A percentile compares a stretch with the other conserved stretches of the same genome.
phyloP scores from a whole-genome alignment of 768 basidiomycete genomes.

The Tulasnella sp. region DNA sequence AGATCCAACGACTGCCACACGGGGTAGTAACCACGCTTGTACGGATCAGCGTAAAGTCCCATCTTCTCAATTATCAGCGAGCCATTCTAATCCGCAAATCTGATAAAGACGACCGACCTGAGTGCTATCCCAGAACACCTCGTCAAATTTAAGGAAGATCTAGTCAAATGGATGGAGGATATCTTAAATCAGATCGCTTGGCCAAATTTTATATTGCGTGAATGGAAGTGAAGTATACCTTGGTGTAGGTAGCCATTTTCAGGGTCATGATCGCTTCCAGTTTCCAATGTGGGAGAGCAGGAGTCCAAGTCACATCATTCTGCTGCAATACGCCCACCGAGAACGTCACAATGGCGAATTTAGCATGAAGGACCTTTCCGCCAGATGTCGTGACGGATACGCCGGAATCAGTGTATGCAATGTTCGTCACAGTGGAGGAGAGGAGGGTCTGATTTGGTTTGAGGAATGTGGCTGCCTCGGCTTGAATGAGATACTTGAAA shows the following conservation, averaged over 20 bases:
- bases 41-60: slow-evolving; percentile 45
- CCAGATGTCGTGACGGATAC: slow-evolving; percentile 39
- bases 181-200: no score
- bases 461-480: slow-evolving; percentile 47
- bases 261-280: slow-evolving; percentile 52
- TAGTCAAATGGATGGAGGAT: no score
- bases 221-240: slow-evolving; percentile 20
- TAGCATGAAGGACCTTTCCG: slow-evolving; percentile 36
- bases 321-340: slow-evolving; percentile 61
- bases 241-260: slow-evolving; percentile 54
- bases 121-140: slow-evolving; percentile 45
- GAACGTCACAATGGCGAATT: slow-evolving; percentile 56
- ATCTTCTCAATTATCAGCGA: slow-evolving; percentile 33
- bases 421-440: slow-evolving; percentile 39
- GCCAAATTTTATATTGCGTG: not conserved
- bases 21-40: slow-evolving; percentile 40
- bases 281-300: slow-evolving; percentile 47
- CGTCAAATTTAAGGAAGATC: slow-evolving; percentile 51
- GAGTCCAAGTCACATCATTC: slow-evolving; percentile 45
- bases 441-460: slow-evolving; percentile 36
- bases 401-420: slow-evolving; percentile 36
- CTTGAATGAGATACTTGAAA: slow-evolving; percentile 44
- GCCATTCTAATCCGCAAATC: slow-evolving; percentile 8
- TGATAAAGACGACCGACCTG: no score
- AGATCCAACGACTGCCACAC: slow-evolving; percentile 59